These are phyloP conservation scores for Breynia disticha DNA, from an alignment of 441 rosid species.

Conservation along the genomic window DNA sequence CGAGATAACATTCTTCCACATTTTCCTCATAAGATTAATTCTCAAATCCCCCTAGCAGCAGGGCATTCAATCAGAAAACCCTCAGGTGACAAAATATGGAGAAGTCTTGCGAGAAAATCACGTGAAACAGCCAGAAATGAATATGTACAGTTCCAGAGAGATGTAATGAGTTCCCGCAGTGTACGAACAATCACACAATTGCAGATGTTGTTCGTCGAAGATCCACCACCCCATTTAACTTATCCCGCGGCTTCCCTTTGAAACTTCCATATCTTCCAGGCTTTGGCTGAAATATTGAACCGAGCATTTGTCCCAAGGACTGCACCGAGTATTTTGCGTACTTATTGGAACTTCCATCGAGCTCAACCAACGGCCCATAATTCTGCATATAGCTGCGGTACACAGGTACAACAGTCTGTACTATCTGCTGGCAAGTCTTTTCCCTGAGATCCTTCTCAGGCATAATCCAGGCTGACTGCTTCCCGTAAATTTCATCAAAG, in stretches of 20 bases:
- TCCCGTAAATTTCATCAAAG: slow-evolving; percentile 67
- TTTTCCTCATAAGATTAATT: too few species aligned
- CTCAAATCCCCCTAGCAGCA: too few species aligned
- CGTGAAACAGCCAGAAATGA: too few species aligned
- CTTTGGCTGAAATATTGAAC: slow-evolving; percentile 64
- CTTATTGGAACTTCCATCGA: slow-evolving; percentile 69
- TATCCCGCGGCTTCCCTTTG: slow-evolving; percentile 55
- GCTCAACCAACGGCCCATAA: slow-evolving; percentile 92
- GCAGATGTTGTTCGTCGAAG: slow-evolving; percentile 85
- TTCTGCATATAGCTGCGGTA: slow-evolving; percentile 97
- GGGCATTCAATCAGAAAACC: too few species aligned
- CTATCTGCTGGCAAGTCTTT: slow-evolving; percentile 63
- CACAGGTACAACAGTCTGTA: slow-evolving; percentile 74
- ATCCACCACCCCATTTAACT: slow-evolving; percentile 38
- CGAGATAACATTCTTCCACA: neutral
- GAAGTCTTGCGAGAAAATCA: neutral
- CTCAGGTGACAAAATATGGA: too few species aligned
- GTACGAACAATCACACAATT: slow-evolving; percentile 36
- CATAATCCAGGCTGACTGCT: slow-evolving; percentile 70
- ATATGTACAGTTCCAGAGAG: slow-evolving; percentile 26
- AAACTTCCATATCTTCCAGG: slow-evolving; percentile 86
- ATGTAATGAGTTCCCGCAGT: neutral
- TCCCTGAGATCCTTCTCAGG: slow-evolving; percentile 81
- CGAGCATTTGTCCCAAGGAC: slow-evolving; percentile 69
- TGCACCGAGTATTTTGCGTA: slow-evolving; percentile 79